Evolutionary conservation across 1,284 basidiomycete genomes (phyloP), one percentile per base, ranked within the genome.

Genomic region (Heimioporus punctisporus): DNA sequence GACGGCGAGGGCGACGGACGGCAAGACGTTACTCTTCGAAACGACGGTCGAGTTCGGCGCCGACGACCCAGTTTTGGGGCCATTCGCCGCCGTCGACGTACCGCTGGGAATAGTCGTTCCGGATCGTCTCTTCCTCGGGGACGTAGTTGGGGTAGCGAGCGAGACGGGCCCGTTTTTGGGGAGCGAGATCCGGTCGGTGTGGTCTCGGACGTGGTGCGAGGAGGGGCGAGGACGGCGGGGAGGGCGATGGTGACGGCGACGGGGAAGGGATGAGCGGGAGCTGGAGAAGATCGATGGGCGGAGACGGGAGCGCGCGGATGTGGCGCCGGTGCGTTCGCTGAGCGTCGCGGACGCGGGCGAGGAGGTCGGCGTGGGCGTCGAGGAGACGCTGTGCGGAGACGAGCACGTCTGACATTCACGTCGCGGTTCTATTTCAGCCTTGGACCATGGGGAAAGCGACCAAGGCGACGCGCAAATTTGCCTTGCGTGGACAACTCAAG

Each of bases 71-170:
- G 66, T 97, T 88, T 71, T 95, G 93, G 3, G 94, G 93, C 85
- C 93, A 93, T 60, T 93, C 88, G 10, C 95, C 95, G 3, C 90
- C 84, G 60, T 93, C 88, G 42, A 96, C 93, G 71, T 97, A 98
- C 62, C 89, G 78, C 71, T 92, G 88, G 2, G 91, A 93, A 67
- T 97, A 97, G 75, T 98, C 95, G 69, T 97, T 98, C 50, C 95
- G 81, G 46, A 99, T 90, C 0, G 94, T 97, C 69, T 98, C 94
- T 69, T 98, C 97, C 60, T 94, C 90, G 2, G 92, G 86, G 14
- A 93, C 81, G 62, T 95, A 95, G 65, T 93, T 93, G 42, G 65
- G 64, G 61, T 92, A 93, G 42, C 86, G 78, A 23, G 79, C 77
- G 11, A 82, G 73, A 10, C 90, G 80, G 0, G 89, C 88, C 9